Conservation (phyloP, 2,329 filamentous ascomycete species). For the Metarhizium anisopliae region DNA sequence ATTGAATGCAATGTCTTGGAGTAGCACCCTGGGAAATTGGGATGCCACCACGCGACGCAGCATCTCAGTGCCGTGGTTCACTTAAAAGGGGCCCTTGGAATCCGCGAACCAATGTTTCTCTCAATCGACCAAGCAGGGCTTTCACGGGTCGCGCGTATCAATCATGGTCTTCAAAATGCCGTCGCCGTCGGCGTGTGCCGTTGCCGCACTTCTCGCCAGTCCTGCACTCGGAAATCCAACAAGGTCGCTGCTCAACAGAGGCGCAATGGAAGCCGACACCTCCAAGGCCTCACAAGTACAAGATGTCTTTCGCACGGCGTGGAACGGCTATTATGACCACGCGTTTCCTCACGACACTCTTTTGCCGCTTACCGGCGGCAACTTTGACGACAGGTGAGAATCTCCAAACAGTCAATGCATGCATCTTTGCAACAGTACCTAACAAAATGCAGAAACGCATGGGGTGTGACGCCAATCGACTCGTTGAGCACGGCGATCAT, state of each 20-base stretch:
- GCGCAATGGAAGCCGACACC: not conserved
- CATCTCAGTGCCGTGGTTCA: too few relatives aligned
- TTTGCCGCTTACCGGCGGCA: slow-evolving; percentile 54
- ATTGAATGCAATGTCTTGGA: too few relatives aligned
- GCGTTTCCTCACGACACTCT: slow-evolving; percentile 74
- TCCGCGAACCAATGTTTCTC: too few relatives aligned
- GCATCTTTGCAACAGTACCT: not conserved
- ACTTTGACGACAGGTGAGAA: slow-evolving; percentile 58
- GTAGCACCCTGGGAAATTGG: too few relatives aligned
- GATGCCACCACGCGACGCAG: too few relatives aligned
- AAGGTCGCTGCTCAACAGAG: not conserved
- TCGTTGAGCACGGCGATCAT: slow-evolving; percentile 71
- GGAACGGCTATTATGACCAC: slow-evolving; percentile 63
- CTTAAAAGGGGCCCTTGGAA: too few relatives aligned
- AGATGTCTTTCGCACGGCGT: slow-evolving; percentile 59
- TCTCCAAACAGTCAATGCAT: not conserved
- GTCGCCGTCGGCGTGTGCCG: not conserved
- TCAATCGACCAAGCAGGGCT: too few relatives aligned
- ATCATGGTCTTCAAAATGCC: not conserved
- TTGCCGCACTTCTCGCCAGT: not conserved
- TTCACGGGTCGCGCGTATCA: not conserved
- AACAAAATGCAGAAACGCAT: slow-evolving; percentile 54
- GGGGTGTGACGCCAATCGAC: slow-evolving; percentile 78
- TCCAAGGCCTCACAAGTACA: slow-evolving; percentile 34
- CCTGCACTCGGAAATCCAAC: not conserved